Percentiles rank a stretch among this genome's conserved stretches.
Evolutionary conservation across 192 early-diverging fungal genomes (phyloP).

Genomic region (Spizellomyces punctatus): DNA sequence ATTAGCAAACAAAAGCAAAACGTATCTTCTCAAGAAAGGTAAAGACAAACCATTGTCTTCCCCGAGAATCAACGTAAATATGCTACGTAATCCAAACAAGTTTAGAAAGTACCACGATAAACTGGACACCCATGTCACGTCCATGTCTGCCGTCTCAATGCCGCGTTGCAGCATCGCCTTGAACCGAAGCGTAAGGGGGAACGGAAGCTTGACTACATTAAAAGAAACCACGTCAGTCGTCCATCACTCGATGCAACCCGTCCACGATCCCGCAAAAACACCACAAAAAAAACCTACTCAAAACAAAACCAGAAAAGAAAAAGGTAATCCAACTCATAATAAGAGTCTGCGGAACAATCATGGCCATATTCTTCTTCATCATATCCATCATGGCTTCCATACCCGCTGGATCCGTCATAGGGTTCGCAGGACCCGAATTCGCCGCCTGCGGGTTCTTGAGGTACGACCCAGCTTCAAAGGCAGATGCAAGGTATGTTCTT

Average conservation of each 20-base stretch:
- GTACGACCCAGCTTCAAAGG: constrained; percentile 82
- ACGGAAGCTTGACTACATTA: constrained; percentile 86
- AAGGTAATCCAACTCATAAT: constrained; percentile 99
- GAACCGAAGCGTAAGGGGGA: constrained; percentile 94
- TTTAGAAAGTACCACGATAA: constrained; percentile 99
- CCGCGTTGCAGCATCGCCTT: constrained; percentile 98
- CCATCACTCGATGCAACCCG: too few species aligned
- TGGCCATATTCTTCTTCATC: constrained; percentile 97
- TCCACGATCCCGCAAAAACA: not conserved
- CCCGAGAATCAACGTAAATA: constrained; percentile 91
- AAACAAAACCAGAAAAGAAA: constrained; percentile 97
- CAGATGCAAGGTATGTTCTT: constrained; percentile 69
- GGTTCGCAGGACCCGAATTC: constrained; percentile 64
- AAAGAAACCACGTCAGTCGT: not conserved
- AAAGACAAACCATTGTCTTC: constrained; percentile 75
- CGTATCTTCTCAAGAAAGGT: not conserved
- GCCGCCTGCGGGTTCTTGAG: constrained; percentile 71
- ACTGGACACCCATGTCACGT: constrained; percentile 96
- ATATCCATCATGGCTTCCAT: constrained; percentile 98
- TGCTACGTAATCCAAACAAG: constrained; percentile 89
- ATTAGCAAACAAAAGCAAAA: constrained; percentile 12
- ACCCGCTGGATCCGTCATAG: constrained; percentile 88
- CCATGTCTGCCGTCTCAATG: constrained; percentile 94
- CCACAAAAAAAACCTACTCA: constrained; percentile 61
- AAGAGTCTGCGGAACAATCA: constrained; percentile 96